Conservation (phyloP, 1,284 basidiomycete species). For the Pisolithus thermaeus region DNA sequence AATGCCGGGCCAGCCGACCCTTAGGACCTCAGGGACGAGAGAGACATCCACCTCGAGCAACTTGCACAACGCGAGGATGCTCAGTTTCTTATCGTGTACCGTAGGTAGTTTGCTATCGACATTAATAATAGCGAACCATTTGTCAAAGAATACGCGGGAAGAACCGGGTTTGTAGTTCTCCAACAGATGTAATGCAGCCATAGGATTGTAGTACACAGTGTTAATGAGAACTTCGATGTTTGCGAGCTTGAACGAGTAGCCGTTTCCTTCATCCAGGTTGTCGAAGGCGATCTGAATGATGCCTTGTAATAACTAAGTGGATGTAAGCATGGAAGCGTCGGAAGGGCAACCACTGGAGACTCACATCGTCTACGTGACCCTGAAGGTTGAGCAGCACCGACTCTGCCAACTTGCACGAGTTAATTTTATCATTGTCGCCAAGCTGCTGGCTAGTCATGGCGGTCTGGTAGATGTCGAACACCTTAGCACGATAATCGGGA, state of each 20-base stretch:
- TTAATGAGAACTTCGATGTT: slow-evolving; percentile 83
- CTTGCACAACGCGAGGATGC: slow-evolving; percentile 69
- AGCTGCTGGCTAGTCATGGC: slow-evolving; percentile 68
- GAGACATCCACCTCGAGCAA: slow-evolving; percentile 63
- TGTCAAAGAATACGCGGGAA: slow-evolving; percentile 70
- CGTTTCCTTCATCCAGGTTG: slow-evolving; percentile 54
- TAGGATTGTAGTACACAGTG: slow-evolving; percentile 80
- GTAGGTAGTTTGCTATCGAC: slow-evolving; percentile 60
- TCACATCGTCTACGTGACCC: slow-evolving; percentile 74
- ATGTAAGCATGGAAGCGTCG: background rate
- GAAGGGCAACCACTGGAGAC: slow-evolving; percentile 1
- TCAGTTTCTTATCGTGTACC: slow-evolving; percentile 90
- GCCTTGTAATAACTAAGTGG: slow-evolving; percentile 39
- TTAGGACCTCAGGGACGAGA: slow-evolving; percentile 51
- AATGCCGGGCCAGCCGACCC: slow-evolving; percentile 70
- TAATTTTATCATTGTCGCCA: slow-evolving; percentile 78
- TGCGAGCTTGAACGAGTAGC: slow-evolving; percentile 64
- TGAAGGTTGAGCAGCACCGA: slow-evolving; percentile 75
- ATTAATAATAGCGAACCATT: slow-evolving; percentile 72
- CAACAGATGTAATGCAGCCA: slow-evolving; percentile 70
- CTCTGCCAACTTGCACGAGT: slow-evolving; percentile 84
- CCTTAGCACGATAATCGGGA: slow-evolving; percentile 74
- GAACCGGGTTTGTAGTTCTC: slow-evolving; percentile 54
- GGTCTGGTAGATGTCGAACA: slow-evolving; percentile 81
- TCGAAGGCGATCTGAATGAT: slow-evolving; percentile 61